phyloP scores from a whole-genome alignment of 306 rosid species.

The Dryas alaskensis region DNA sequence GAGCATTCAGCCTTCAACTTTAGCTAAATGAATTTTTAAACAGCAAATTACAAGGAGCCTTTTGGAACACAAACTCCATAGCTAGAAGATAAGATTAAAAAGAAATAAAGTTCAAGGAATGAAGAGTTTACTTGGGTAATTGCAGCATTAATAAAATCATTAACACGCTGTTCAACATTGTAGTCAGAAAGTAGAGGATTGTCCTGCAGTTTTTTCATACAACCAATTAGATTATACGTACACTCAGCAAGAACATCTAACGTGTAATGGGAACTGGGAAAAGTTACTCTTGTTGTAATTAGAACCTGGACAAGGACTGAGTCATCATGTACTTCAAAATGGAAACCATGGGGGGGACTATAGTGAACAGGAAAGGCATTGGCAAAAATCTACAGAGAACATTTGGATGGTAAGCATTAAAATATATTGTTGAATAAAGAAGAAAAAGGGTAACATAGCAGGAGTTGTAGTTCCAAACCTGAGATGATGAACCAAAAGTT shows the following conservation, averaged over 20 bases:
- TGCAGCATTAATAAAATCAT: constrained; percentile 50
- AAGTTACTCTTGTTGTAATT: not conserved
- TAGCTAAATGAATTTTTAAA: not conserved
- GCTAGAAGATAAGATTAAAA: not conserved
- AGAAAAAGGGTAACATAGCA: not conserved
- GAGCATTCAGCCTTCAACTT: constrained; percentile 3
- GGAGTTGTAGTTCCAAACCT: constrained; percentile 42
- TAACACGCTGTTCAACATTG: constrained; percentile 59
- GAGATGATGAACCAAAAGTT: constrained; percentile 76
- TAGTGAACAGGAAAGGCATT: constrained; percentile 76
- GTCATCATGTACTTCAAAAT: constrained; percentile 53
- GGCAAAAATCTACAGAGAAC: constrained; percentile 63
- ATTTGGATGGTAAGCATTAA: constrained; percentile 3
- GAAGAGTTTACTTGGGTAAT: constrained; percentile 45
- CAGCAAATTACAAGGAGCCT: no score
- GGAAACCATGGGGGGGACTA: constrained; percentile 59
- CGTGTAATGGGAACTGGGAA: not conserved
- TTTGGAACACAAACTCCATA: no score
- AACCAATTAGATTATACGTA: constrained; percentile 15
- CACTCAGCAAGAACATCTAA: not conserved
- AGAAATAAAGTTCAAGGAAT: not conserved
- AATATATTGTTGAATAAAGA: not conserved
- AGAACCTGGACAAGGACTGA: constrained; percentile 57
- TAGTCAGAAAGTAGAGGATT: constrained; percentile 57
- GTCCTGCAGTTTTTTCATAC: constrained; percentile 53